Evolutionary conservation across 2,329 filamentous ascomycete genomes (phyloP).

Genomic region (Talaromyces atroroseus): DNA sequence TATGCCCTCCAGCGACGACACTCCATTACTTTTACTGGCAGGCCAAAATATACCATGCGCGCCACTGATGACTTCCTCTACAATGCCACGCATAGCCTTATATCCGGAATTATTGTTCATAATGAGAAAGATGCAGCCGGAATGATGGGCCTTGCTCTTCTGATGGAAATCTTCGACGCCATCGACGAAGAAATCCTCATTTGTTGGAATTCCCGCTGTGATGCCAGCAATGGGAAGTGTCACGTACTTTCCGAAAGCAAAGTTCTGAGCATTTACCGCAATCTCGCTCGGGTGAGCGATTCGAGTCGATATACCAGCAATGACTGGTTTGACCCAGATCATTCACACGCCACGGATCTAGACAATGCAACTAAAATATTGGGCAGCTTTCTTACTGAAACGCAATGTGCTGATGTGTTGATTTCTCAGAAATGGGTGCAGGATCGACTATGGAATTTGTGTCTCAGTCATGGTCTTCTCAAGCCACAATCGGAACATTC

Average conservation of each 20-base stretch:
- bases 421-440: slow-evolving; percentile 42
- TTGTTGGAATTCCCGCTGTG: slow-evolving; percentile 45
- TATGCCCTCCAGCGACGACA: slow-evolving; percentile 41
- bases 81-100: slow-evolving; percentile 29
- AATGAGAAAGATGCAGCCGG: slow-evolving; percentile 39
- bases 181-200: slow-evolving; percentile 41
- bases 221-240: slow-evolving; percentile 60
- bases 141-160: slow-evolving; percentile 39
- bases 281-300: slow-evolving; percentile 27
- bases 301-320: slow-evolving; percentile 32
- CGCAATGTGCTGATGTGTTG: slow-evolving; percentile 39
- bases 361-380: slow-evolving; percentile 12
- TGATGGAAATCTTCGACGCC: slow-evolving; percentile 42
- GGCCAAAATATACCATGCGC: slow-evolving; percentile 26
- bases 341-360: slow-evolving; percentile 10
- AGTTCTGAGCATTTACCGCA: slow-evolving; percentile 35
- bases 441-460: slow-evolving; percentile 40
- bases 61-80: slow-evolving; percentile 30
- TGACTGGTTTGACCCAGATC: slow-evolving; percentile 33
- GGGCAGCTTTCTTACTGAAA: slow-evolving; percentile 27
- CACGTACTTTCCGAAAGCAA: slow-evolving; percentile 63
- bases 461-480: slow-evolving; percentile 36
- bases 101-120: slow-evolving; percentile 38
- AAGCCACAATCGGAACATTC: slow-evolving; percentile 29
- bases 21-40: slow-evolving; percentile 38